phyloP scores from a whole-genome alignment of 805 yeast species.

The Blastobotrys americana region DNA sequence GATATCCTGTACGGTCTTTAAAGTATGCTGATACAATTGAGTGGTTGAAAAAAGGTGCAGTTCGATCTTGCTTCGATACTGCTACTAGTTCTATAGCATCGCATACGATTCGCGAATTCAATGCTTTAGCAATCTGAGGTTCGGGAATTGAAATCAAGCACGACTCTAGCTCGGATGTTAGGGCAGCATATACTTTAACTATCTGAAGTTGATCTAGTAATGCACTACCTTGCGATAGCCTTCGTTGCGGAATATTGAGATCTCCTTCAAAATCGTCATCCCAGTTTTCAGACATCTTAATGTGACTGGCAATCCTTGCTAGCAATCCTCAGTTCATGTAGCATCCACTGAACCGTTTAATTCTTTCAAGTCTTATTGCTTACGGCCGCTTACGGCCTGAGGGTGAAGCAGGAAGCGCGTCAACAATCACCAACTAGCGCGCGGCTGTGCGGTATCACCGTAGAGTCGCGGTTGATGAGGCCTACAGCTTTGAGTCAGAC shows the following conservation, averaged over 20 bases:
- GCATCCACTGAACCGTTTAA: no score
- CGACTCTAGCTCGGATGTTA: slow-evolving; percentile 16
- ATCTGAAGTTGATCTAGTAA: slow-evolving; percentile 15
- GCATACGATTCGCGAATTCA: slow-evolving; percentile 15
- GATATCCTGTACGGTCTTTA: background rate
- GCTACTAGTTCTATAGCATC: slow-evolving; percentile 27
- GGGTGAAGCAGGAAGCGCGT: no score
- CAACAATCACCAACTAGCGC: no score
- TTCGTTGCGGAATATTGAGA: slow-evolving; percentile 12
- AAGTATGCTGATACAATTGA: slow-evolving; percentile 17
- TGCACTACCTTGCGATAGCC: slow-evolving; percentile 10
- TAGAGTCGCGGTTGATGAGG: no score
- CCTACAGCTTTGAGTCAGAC: no score
- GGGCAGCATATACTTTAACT: slow-evolving; percentile 19
- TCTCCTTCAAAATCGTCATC: slow-evolving; percentile 47
- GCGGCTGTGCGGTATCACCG: no score
- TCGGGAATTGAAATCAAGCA: slow-evolving; percentile 17
- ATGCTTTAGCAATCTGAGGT: slow-evolving; percentile 2
- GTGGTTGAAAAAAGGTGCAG: slow-evolving; percentile 19
- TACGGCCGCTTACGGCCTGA: no score
- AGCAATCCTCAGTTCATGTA: no score
- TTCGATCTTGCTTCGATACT: slow-evolving; percentile 21
- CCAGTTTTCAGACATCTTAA: slow-evolving; percentile 39
- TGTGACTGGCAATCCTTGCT: no score
- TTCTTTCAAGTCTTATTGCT: no score